A percentile compares a stretch with the other conserved stretches of the same genome.
These are phyloP conservation scores for Candida loeiensis DNA, from an alignment of 805 yeast genomes.

Conservation along the genomic window DNA sequence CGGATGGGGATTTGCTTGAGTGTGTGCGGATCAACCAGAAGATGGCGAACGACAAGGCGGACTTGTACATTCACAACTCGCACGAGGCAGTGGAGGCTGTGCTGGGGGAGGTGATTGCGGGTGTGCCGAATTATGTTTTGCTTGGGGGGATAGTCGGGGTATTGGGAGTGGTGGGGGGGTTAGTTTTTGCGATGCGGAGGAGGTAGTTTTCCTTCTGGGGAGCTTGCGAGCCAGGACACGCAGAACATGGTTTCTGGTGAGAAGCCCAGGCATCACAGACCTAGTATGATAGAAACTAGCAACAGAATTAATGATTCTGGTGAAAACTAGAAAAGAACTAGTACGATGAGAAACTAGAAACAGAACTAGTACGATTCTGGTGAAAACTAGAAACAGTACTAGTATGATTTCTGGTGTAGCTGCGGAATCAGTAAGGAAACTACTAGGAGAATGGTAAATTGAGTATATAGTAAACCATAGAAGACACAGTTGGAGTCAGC, in stretches of 20 bases:
- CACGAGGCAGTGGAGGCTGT: constrained; percentile 37
- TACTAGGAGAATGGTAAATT: no score
- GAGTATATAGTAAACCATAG: no score
- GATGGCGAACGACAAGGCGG: constrained; percentile 58
- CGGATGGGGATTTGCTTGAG: constrained; percentile 69
- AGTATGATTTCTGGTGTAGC: no score
- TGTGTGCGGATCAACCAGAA: constrained; percentile 58
- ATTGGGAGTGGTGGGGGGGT: constrained; percentile 54
- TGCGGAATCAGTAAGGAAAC: no score
- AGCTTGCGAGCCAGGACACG: neutral
- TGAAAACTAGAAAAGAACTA: neutral
- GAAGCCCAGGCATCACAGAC: no score
- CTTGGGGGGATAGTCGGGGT: constrained; percentile 62
- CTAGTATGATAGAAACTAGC: no score
- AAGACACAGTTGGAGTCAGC: no score
- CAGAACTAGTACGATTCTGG: neutral
- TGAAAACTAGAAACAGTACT: no score
- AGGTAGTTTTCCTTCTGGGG: neutral
- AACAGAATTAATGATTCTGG: no score
- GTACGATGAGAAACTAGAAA: neutral
- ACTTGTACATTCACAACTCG: constrained; percentile 67
- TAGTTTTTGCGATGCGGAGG: constrained; percentile 53
- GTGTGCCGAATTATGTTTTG: constrained; percentile 57
- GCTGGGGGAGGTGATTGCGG: constrained; percentile 39
- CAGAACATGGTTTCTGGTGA: no score